Percentiles rank a stretch among this genome's conserved stretches.
Evolutionary conservation across 1,139 yeast species (phyloP).

Genomic region (Geotrichum australiense): DNA sequence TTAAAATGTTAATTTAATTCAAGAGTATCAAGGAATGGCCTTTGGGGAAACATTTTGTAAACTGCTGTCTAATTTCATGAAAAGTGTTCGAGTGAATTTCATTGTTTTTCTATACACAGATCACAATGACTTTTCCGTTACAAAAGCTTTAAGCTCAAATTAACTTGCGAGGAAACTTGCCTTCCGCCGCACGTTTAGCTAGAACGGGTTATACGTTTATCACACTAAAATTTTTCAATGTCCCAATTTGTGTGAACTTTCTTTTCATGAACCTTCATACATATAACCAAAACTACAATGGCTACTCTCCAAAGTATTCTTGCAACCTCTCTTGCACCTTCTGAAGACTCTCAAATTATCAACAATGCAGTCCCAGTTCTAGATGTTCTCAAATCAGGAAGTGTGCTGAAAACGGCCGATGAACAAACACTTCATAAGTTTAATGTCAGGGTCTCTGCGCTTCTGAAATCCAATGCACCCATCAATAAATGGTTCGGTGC

Average conservation of each 20-base stretch:
- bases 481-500: constrained; percentile 33
- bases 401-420: constrained; percentile 22
- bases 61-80: too few relatives aligned
- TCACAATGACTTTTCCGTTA: too few relatives aligned
- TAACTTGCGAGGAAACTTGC: too few relatives aligned
- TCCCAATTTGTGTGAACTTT: background rate
- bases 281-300: constrained; percentile 11
- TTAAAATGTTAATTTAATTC: too few relatives aligned
- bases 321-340: constrained; percentile 22
- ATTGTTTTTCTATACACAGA: too few relatives aligned
- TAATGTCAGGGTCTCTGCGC: constrained; percentile 33
- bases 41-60: too few relatives aligned
- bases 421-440: constrained; percentile 32
- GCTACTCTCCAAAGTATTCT: constrained; percentile 20
- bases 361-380: constrained; percentile 20
- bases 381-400: constrained; percentile 19
- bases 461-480: constrained; percentile 32
- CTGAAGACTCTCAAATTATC: constrained; percentile 20
- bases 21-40: too few relatives aligned
- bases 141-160: too few relatives aligned
- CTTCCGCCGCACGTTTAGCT: too few relatives aligned
- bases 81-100: too few relatives aligned
- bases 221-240: constrained; percentile 2
- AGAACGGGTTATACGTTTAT: background rate
- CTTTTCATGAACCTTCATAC: too few relatives aligned